A percentile compares a stretch with the other conserved stretches of the same genome.
These are phyloP conservation scores for Lumnitzera racemosa DNA, from an alignment of 345 rosid genomes.

Conservation along the genomic window DNA sequence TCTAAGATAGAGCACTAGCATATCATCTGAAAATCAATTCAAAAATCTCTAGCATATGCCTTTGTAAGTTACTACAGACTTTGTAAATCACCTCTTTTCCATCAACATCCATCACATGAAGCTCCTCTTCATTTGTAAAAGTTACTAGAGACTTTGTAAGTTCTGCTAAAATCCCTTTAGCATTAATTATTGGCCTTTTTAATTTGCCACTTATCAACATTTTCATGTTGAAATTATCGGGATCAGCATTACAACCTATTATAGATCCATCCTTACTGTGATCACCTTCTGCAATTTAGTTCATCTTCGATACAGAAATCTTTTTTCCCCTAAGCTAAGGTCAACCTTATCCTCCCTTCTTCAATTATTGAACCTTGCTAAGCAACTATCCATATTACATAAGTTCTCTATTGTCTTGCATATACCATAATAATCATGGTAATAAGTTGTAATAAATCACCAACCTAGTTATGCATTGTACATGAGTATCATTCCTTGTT, in stretches of 20 bases:
- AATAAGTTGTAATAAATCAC: too few species aligned
- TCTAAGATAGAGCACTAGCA: slow-evolving; percentile 97
- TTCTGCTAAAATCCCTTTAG: slow-evolving; percentile 8
- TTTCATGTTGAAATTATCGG: slow-evolving; percentile 6
- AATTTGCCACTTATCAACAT: slow-evolving; percentile 6
- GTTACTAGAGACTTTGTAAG: slow-evolving; percentile 9
- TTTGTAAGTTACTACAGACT: too few species aligned
- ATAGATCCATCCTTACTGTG: slow-evolving; percentile 13
- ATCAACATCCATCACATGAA: slow-evolving; percentile 20
- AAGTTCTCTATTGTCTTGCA: too few species aligned
- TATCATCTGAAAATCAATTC: slow-evolving; percentile 76
- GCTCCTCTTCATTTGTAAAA: slow-evolving; percentile 14
- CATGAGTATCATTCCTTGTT: too few species aligned
- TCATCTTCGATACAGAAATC: slow-evolving; percentile 6
- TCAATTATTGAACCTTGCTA: too few species aligned
- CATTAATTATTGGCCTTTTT: neutral
- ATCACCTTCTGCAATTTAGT: slow-evolving; percentile 10
- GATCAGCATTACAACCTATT: slow-evolving; percentile 9
- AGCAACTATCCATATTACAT: too few species aligned
- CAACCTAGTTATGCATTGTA: too few species aligned
- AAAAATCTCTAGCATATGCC: slow-evolving; percentile 72
- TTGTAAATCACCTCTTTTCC: slow-evolving; percentile 20
- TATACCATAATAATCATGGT: too few species aligned
- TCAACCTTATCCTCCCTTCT: too few species aligned
- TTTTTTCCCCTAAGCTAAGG: slow-evolving; percentile 16